A percentile compares a stretch with the other conserved stretches of the same genome.
Evolutionary conservation across 1,284 basidiomycete species (phyloP).

Genomic region (Chalciporus sp.): DNA sequence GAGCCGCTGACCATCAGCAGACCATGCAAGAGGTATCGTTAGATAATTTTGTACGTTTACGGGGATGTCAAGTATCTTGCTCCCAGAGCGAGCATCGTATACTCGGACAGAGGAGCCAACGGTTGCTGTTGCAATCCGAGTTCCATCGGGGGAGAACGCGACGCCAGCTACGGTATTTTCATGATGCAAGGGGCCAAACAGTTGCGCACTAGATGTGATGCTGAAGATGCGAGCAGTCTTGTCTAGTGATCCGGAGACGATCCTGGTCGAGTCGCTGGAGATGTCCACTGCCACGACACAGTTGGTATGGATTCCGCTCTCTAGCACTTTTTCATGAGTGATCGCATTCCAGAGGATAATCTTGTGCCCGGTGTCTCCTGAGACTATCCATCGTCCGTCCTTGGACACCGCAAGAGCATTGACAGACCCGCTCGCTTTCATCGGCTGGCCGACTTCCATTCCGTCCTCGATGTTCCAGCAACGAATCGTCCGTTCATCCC

Average conservation of each 20-base stretch:
- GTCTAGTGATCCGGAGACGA: background rate
- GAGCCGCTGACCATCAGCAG: background rate
- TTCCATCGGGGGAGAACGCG: background rate
- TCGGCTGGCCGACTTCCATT: background rate
- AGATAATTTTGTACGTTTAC: background rate
- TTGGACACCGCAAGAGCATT: background rate
- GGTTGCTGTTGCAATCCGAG: constrained; percentile 3
- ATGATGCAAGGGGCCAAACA: too few relatives aligned
- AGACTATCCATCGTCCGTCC: background rate
- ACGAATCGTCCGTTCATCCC: background rate
- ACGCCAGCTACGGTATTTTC: background rate
- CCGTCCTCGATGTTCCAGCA: background rate
- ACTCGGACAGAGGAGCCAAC: background rate
- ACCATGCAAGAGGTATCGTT: background rate
- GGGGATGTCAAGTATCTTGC: background rate
- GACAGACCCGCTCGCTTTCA: background rate
- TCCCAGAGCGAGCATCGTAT: background rate
- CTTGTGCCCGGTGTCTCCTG: background rate
- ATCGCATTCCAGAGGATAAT: background rate
- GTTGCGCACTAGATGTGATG: background rate
- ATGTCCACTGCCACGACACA: background rate
- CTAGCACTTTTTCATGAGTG: background rate
- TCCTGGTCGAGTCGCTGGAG: background rate
- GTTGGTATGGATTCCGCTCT: background rate
- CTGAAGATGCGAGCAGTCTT: background rate